Base-by-base conservation (phyloP, 164 flowering plant genomes). In the Brasenia schreberi region DNA sequence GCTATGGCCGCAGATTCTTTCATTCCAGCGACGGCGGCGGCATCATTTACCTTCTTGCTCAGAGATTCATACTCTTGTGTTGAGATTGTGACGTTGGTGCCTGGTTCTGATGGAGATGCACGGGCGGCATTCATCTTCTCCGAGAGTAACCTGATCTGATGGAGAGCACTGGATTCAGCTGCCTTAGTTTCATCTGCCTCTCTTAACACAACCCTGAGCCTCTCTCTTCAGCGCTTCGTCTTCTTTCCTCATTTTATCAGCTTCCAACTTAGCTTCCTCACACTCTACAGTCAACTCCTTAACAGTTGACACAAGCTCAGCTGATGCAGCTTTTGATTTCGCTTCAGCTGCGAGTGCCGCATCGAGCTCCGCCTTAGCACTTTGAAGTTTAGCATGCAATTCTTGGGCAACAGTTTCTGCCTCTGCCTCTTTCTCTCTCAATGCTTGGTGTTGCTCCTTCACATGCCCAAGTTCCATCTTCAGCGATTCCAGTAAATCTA, bases 1-100 rank as follows among this genome's bases (percentile, higher is more conserved):
- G 96, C 98, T 77, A 77, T 66, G 49, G 94, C 97, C 71, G 98
- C 97, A 61, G 81, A 89, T 66, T 90, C 90, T 76, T 85, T 93
- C 96, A 93, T 84, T 66, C 84, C 90, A 17, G 92, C 84, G 60
- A 93, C 68, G 66, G 62, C 72, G 23, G 84, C 88, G 6, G 88
- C 89, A 73, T 90, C 97, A 70, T 79, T 89, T 12, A 81, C 91
- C 69, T 91, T 90, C 19, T 82, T 71, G 65, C 85, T 86, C 74
- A 94, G 74, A 62, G 91, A 74, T 60, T 87, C 85, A 66, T 74
- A 87, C 69, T 91, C 97, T 18, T 91, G 93, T 59, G 62, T 77
- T 7, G 99, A 94, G 33, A 94, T 72, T 16, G 84, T 84, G 59
- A 94, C 84, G 19, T 85, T 76, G 23, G 89, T 82, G 59, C 84